A percentile compares a stretch with the other conserved stretches of the same genome.
These are phyloP conservation scores for Termitomyces sp. DNA, from an alignment of 768 basidiomycete species.

Conservation along the genomic window DNA sequence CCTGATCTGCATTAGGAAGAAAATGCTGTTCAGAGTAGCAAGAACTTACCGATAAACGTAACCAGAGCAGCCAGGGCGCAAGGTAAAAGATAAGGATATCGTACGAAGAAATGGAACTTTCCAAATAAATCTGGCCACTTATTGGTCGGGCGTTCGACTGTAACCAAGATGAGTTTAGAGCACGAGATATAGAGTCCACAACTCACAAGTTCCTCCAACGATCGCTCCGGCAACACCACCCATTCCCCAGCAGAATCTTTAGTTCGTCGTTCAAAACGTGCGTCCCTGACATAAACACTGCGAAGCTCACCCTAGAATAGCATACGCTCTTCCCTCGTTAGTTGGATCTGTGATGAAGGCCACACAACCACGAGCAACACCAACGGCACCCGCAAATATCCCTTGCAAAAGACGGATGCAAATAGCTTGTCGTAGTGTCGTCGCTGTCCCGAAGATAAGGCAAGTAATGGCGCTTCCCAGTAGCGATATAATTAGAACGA, in stretches of 20 bases:
- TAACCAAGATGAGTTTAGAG: slow-evolving; percentile 7
- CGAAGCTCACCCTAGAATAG: slow-evolving; percentile 68
- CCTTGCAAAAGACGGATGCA: slow-evolving; percentile 86
- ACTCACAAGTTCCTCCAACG: slow-evolving; percentile 77
- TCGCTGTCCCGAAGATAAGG: slow-evolving; percentile 71
- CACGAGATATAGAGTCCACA: not conserved
- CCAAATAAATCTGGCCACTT: slow-evolving; percentile 83
- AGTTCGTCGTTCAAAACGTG: slow-evolving; percentile 4
- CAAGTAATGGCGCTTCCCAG: slow-evolving; percentile 82
- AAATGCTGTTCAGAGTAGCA: slow-evolving; percentile 4
- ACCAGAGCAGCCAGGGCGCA: slow-evolving; percentile 73
- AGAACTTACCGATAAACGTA: slow-evolving; percentile 57
- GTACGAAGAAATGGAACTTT: slow-evolving; percentile 57
- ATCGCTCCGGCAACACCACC: slow-evolving; percentile 91
- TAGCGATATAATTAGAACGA: slow-evolving; percentile 80
- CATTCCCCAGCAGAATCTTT: slow-evolving; percentile 91
- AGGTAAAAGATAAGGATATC: slow-evolving; percentile 89
- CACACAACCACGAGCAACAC: slow-evolving; percentile 88
- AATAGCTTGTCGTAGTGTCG: slow-evolving; percentile 73
- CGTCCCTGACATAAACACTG: not conserved
- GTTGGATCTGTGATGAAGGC: slow-evolving; percentile 82
- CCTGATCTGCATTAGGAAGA: slow-evolving; percentile 36
- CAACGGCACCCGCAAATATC: slow-evolving; percentile 89
- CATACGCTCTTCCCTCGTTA: slow-evolving; percentile 94
- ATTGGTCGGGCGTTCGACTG: slow-evolving; percentile 77